Evolutionary conservation across 2,329 filamentous ascomycete genomes (phyloP).

Genomic region (Chaetomium strumarium): DNA sequence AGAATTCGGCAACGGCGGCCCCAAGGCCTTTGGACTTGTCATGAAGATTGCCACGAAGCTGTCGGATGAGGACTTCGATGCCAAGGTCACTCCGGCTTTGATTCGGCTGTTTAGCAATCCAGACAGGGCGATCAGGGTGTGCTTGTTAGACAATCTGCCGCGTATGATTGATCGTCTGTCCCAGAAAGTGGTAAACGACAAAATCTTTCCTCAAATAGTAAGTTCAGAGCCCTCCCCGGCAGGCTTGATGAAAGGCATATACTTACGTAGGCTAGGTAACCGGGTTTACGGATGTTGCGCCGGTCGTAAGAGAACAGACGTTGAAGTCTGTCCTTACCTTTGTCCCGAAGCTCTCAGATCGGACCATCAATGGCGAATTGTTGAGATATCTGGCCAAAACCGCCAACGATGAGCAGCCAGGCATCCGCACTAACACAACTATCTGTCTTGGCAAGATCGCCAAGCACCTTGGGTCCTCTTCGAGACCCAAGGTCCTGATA

Average conservation of each 20-base stretch:
- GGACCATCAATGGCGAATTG: constrained; percentile 88
- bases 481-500: constrained; percentile 81
- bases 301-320: constrained; percentile 89
- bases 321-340: constrained; percentile 88
- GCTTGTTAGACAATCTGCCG: constrained; percentile 79
- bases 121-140: constrained; percentile 87
- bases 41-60: constrained; percentile 88
- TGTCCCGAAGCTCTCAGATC: constrained; percentile 83
- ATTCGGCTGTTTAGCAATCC: constrained; percentile 84
- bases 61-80: constrained; percentile 81
- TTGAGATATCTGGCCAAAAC: constrained; percentile 89
- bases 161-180: constrained; percentile 86
- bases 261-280: constrained; percentile 54
- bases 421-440: constrained; percentile 95
- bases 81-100: constrained; percentile 77
- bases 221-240: constrained; percentile 18
- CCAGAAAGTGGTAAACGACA: constrained; percentile 88
- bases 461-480: constrained; percentile 72
- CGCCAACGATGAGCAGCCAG: constrained; percentile 94
- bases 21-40: constrained; percentile 80
- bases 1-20: constrained; percentile 94
- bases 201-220: constrained; percentile 92
- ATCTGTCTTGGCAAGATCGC: constrained; percentile 97
- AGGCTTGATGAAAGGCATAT: not conserved
- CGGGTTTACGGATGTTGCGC: constrained; percentile 87